Evolutionary conservation across 225 moss, liverwort and hornwort species (phyloP), one percentile per base, ranked within the genome.

Genomic region (Antitrichia curtipendula): DNA sequence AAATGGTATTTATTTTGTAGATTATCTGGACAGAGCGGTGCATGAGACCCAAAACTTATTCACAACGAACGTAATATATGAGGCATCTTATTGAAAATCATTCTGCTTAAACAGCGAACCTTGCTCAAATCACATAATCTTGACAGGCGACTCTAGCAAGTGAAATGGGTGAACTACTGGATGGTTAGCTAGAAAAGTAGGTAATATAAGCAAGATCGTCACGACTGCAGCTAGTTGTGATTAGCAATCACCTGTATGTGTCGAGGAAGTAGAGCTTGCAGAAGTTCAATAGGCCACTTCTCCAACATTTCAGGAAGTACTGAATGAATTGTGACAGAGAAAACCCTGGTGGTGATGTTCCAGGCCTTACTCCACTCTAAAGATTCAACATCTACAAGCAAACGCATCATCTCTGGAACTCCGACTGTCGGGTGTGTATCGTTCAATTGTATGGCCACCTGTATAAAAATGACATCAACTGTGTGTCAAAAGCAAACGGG

Each of bases 401-500:
- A 83, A 71, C 90, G 83, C 86, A 97, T 97, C 91, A 97, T 88
- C 85, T 97, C 97, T 80, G 96, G 96, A 78, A 96, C 91, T 71
- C 95, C 96, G 28, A 97, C 87, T 66, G 96, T 96, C 76, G 97
- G 97, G 77, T 97, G 96, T 56, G 97, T 96, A 76, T 97, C 97
- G 81, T 97, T 97, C 94, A 97, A 87, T 90, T 97, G 97, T 86
- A 97, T 93, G 53, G 94, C 96, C 47, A 96, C 96, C 92, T 97
- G 88, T 70, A 88, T 76, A 61, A 89, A 25, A 61, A 84, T 36
- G 69, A 41, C 91, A 82, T 63, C 56, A 86, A 86, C 58, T 81
- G 49, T 59, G 71, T 73, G 80, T 77, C 66, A 83, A 38, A 75
- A 72, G 63, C 43, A 70, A 60, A 76, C 22, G n/a, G 63, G 76